A percentile compares a stretch with the other conserved stretches of the same genome.
Evolutionary conservation across 202 grass and related monocot species (phyloP).

Genomic region (Brachypodium distachyon): DNA sequence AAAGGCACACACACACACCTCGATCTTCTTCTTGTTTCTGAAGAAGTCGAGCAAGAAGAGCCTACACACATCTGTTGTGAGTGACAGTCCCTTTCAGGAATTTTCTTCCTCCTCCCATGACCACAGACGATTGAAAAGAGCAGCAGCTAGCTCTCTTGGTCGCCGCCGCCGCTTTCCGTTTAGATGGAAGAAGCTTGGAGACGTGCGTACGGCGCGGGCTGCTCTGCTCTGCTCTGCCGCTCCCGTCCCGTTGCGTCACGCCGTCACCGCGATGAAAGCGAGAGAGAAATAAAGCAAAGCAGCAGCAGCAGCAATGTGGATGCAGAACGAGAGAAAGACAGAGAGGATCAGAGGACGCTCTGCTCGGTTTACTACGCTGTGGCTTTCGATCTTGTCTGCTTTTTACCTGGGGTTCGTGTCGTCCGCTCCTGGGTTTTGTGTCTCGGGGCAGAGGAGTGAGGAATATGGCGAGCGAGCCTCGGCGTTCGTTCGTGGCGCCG

Average conservation of each 20-base stretch:
- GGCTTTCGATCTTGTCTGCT: background rate
- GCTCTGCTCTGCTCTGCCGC: too few relatives aligned
- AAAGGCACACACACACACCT: background rate
- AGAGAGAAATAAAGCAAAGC: background rate
- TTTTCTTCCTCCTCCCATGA: too few relatives aligned
- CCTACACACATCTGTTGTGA: too few relatives aligned
- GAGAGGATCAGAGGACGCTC: too few relatives aligned
- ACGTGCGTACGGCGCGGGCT: too few relatives aligned
- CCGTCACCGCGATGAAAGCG: background rate
- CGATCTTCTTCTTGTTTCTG: background rate
- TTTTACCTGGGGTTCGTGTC: background rate
- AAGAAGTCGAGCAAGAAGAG: background rate
- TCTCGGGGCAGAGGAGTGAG: background rate
- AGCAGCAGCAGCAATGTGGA: background rate
- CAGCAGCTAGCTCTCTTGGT: too few relatives aligned
- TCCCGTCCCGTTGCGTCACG: too few relatives aligned
- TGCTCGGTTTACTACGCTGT: background rate
- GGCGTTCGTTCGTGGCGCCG: background rate
- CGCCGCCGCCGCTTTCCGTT: too few relatives aligned
- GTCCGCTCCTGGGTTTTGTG: background rate
- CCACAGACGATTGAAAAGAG: too few relatives aligned
- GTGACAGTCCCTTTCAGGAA: too few relatives aligned
- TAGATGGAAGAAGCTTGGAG: too few relatives aligned
- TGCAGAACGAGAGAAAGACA: background rate
- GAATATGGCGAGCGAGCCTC: background rate